Base-by-base conservation (phyloP, 1,284 basidiomycete species). In the Ceratobasidium sp. region DNA sequence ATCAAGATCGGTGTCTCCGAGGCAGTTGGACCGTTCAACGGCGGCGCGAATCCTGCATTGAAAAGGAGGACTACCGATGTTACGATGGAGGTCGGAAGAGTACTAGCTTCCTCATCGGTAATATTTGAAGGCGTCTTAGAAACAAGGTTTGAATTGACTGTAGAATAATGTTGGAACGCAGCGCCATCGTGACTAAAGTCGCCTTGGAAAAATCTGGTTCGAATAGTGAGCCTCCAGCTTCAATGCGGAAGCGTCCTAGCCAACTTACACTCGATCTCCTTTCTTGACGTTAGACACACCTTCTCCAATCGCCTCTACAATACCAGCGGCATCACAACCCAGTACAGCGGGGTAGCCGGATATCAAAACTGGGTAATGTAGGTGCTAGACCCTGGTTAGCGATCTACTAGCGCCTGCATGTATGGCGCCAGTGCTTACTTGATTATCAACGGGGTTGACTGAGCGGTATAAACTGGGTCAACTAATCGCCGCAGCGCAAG, bases 181-280 rank as follows among this genome's bases (percentile, higher is more conserved):
- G 49, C 20, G 3, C 60, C 23, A 60, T 77, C 63, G 40, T 46
- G 33, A 5, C 55, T n/a, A 60, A 55, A 69, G 39, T 39, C 44
- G 42, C 77, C 79, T 56, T 64, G 53, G 60, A 78, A 68, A 28
- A 78, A 51, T 9, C 70, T 73, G 26, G 40, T n/a, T 42, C 26
- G n/a, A 63, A 63, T 77, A n/a, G 42, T 33, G 71, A 28, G 77
- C 33, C 55, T 23, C 42, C 20, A 70, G 18, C n/a, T n/a, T n/a
- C 26, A 56, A 0, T 33, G 23, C 23, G 71, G 56, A 40, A 28
- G 39, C 28, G n/a, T 40, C 28, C 26, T 53, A 77, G 82, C 5
- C 77, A n/a, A n/a, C 87, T 81, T 83, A 90, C 90, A 93, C 89
- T 82, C 87, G 86, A 82, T 93, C 91, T 2, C 91, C 91, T 55